Base-by-base conservation (phyloP, 1,284 basidiomycete species). In the Phylloporus sp. region DNA sequence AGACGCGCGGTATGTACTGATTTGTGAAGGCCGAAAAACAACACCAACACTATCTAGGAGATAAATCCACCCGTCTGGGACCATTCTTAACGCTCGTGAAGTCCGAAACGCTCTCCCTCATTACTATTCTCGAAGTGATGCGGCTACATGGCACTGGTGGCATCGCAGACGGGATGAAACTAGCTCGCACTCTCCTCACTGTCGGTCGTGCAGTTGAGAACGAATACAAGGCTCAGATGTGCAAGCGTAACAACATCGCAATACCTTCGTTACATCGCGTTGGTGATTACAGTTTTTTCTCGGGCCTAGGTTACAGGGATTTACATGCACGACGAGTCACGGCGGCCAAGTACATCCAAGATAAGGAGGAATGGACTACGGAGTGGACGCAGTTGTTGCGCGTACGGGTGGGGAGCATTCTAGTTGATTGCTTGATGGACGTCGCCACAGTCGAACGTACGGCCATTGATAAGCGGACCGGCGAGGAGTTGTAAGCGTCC, bases 111-210 rank as follows among this genome's bases (percentile, higher is more conserved):
- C 84, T 98, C 13, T 95, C 95, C 0, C 82, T 98, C 28, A 90
- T 98, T 72, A 93, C 93, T 6, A 94, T 98, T 66, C 84, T 97
- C 40, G 96, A 98, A 76, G 77, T 96, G 58, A 94, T 98, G 92
- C 87, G 94, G 22, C 79, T 96, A 51, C 86, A 91, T 51, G 91
- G 92, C 8, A 84, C 86, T 2, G 92, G 93, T 24, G 93, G 93
- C 32, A 84, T 95, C 12, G 74, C 82, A 0, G 89, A 93, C 60
- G 97, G 96, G 2, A 95, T 98, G 90, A 98, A 98, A 79, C 92
- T 94, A 0, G 87, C 95, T 2, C 85, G 94, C 2, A 94, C 93
- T 0, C 81, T 98, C 61, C 79, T 98, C n/a, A 77, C 84, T 0
- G 86, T 98, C 32, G 97, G 96, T 0, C 89, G 86, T 66, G 93